Conservation (phyloP, 2,329 filamentous ascomycete genomes). For the Metarhizium brunneum region DNA sequence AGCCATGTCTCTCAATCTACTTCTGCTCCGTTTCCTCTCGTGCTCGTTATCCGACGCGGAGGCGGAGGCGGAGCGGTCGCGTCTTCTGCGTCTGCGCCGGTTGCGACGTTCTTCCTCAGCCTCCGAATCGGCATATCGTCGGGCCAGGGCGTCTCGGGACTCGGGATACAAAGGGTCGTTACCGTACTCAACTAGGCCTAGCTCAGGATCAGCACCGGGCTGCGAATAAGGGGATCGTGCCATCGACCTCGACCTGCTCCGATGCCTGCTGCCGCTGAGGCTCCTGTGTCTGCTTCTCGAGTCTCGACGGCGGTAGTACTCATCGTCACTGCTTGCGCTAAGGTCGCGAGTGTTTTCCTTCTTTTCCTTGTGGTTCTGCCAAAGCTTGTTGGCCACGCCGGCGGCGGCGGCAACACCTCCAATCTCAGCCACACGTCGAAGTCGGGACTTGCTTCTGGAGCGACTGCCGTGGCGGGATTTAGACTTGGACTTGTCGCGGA, state of each 20-base stretch:
- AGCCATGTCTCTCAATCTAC: conserved; percentile 44
- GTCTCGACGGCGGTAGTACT: conserved; percentile 23
- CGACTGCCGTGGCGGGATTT: conserved; percentile 16
- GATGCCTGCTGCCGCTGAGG: conserved; percentile 16
- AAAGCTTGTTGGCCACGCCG: conserved; percentile 51
- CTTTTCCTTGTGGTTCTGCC: conserved; percentile 52
- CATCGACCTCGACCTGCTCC: conserved; percentile 40
- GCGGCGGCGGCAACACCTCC: conserved; percentile 51
- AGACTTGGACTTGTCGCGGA: conserved; percentile 45
- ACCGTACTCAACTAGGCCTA: conserved; percentile 62
- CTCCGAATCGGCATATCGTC: conserved; percentile 36
- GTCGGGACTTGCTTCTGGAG: conserved; percentile 35
- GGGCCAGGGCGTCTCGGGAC: conserved; percentile 22
- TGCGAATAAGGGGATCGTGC: conserved; percentile 41
- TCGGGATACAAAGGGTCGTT: conserved; percentile 42
- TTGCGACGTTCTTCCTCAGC: conserved; percentile 32
- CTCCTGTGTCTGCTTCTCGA: conserved; percentile 22
- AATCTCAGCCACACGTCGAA: conserved; percentile 50
- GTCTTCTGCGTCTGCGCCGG: conserved; percentile 24
- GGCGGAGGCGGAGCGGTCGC: conserved; percentile 25
- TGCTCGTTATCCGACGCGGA: conserved; percentile 19
- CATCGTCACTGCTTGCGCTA: conserved; percentile 23
- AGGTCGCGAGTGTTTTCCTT: conserved; percentile 35
- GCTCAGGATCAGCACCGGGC: conserved; percentile 51
- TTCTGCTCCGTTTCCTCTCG: conserved; percentile 41